Conservation (phyloP, 177 flowering plant species). For the Telopea speciosissima region DNA sequence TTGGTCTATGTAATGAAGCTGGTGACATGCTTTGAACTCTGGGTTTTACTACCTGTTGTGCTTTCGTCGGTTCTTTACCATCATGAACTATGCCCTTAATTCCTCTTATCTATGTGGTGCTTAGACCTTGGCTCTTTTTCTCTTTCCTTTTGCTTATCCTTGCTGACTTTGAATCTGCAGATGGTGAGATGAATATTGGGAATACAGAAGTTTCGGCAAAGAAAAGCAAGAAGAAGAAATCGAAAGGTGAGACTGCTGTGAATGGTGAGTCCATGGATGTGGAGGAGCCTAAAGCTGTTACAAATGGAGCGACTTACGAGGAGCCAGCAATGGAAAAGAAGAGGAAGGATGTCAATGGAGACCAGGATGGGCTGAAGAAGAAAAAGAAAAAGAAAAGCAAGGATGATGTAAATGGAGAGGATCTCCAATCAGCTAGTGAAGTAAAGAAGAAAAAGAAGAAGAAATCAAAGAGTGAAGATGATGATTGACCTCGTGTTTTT, state of each 20-base stretch:
- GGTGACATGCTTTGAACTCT: not conserved
- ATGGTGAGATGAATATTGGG: constrained; percentile 23
- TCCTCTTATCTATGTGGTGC: not conserved
- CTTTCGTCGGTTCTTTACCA: not conserved
- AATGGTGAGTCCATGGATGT: constrained; percentile 33
- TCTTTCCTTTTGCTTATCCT: not conserved
- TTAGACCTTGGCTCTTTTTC: not conserved
- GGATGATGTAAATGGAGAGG: constrained; percentile 33
- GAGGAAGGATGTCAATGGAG: constrained; percentile 48
- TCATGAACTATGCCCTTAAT: not conserved
- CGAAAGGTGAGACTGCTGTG: constrained; percentile 25
- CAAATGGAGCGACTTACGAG: constrained; percentile 36
- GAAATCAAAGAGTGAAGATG: constrained; percentile 40
- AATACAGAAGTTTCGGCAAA: constrained; percentile 34
- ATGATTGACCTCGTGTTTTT: constrained; percentile 18
- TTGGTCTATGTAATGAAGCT: not conserved
- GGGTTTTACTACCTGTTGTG: not conserved
- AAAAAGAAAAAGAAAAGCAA: constrained; percentile 61
- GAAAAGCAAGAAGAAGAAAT: constrained; percentile 74
- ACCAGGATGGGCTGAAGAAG: constrained; percentile 34
- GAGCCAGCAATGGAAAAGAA: constrained; percentile 35
- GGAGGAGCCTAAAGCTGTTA: constrained; percentile 27
- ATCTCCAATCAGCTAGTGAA: constrained; percentile 29
- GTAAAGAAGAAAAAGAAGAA: constrained; percentile 65
- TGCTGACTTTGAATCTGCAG: constrained; percentile 15